Conservation (phyloP, 2,329 filamentous ascomycete genomes). For the Fusarium sp. region DNA sequence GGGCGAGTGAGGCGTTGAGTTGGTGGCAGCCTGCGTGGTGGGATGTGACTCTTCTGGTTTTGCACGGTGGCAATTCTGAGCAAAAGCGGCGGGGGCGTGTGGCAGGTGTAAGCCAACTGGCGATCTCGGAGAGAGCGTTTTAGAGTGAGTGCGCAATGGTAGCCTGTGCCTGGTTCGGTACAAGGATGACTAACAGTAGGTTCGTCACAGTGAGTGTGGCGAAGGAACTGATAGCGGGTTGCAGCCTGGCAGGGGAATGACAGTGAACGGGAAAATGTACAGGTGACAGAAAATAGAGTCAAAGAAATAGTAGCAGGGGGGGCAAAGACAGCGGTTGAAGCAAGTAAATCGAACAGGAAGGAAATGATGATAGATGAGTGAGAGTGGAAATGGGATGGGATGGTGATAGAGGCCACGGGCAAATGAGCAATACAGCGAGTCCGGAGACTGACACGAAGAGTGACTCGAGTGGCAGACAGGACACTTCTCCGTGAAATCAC, state of each 20-base stretch:
- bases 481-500: conserved; percentile 40
- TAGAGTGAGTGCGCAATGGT: conserved; percentile 46
- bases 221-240: conserved; percentile 39
- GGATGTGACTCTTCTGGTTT: conserved; percentile 53
- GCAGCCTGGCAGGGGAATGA: conserved; percentile 40
- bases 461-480: conserved; percentile 36
- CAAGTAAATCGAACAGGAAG: conserved; percentile 30
- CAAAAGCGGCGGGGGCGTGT: conserved; percentile 47
- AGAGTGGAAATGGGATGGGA: neutral
- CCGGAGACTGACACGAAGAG: conserved; percentile 44
- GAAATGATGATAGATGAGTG: conserved; percentile 27
- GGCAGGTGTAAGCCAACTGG: conserved; percentile 50
- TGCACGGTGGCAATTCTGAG: conserved; percentile 53
- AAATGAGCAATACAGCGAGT: conserved; percentile 48
- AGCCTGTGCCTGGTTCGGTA: conserved; percentile 41
- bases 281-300: conserved; percentile 25
- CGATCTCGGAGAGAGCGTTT: conserved; percentile 55
- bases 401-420: conserved; percentile 7
- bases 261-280: conserved; percentile 11
- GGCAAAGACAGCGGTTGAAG: conserved; percentile 10
- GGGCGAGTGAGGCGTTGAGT: conserved; percentile 48
- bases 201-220: conserved; percentile 44
- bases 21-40: conserved; percentile 45
- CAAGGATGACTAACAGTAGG: conserved; percentile 42
- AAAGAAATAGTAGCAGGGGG: conserved; percentile 9